Evolutionary conservation across 441 rosid genomes (phyloP).

Genomic region (Erodium texanum): DNA sequence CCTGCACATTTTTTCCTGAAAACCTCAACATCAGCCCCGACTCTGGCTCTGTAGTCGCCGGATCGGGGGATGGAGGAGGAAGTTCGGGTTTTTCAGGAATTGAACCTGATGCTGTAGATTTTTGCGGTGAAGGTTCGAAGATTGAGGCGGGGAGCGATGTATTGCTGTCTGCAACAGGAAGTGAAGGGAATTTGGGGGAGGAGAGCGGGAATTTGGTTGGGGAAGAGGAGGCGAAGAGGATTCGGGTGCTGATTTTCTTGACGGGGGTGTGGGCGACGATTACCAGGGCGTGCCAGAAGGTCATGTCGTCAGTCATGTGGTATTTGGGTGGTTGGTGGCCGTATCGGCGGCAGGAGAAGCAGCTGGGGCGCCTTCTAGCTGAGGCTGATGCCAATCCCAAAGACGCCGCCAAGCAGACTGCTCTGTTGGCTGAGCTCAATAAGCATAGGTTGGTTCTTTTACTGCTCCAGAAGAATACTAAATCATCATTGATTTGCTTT

Average conservation of each 20-base stretch:
- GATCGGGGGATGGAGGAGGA: neutral
- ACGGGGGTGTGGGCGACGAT: neutral
- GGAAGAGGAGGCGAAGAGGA: neutral
- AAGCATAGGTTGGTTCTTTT: slow-evolving; percentile 33
- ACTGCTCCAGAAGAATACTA: too few species aligned
- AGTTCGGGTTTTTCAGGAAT: neutral
- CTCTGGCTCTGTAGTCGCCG: neutral
- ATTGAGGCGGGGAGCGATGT: slow-evolving; percentile 2
- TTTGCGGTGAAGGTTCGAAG: neutral
- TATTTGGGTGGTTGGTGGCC: slow-evolving; percentile 75
- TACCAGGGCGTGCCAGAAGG: neutral
- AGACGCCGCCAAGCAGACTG: slow-evolving; percentile 58
- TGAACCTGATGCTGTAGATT: neutral
- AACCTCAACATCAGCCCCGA: neutral
- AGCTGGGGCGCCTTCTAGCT: slow-evolving; percentile 54
- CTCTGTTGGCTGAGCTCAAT: slow-evolving; percentile 72
- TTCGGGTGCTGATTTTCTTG: neutral
- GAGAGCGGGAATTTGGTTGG: slow-evolving; percentile 15
- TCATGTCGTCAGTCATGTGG: slow-evolving; percentile 25
- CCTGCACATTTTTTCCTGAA: neutral
- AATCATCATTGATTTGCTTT: neutral
- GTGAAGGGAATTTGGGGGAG: slow-evolving; percentile 43
- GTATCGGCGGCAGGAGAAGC: slow-evolving; percentile 63
- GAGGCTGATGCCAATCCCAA: slow-evolving; percentile 86
- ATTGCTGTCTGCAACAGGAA: slow-evolving; percentile 47